These are phyloP conservation scores for Artemisia annua DNA, from an alignment of 129 eudicot genomes.

Conservation along the genomic window DNA sequence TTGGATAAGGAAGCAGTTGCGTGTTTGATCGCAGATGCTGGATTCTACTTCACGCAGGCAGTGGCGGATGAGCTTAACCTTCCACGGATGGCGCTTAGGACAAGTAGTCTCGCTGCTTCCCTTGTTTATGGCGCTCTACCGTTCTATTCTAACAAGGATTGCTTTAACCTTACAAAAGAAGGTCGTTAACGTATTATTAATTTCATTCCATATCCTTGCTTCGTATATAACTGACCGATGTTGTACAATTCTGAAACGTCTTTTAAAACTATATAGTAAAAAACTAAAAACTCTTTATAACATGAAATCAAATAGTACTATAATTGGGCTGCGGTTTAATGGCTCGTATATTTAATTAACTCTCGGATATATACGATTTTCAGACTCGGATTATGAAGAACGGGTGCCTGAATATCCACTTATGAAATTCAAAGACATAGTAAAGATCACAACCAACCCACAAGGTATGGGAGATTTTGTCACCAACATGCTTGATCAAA, in stretches of 20 bases:
- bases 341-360: too few species aligned
- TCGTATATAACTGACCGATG: neutral
- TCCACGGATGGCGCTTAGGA: conserved; percentile 45
- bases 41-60: conserved; percentile 31
- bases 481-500: conserved; percentile 9
- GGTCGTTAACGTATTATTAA: conserved; percentile 9
- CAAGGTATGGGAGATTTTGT: conserved; percentile 12
- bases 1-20: conserved; percentile 27
- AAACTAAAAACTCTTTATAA: too few species aligned
- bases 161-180: conserved; percentile 30
- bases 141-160: conserved; percentile 17
- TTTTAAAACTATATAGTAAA: too few species aligned
- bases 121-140: conserved; percentile 30
- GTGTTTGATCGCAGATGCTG: conserved; percentile 62
- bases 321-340: too few species aligned
- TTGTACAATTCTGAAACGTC: neutral
- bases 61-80: conserved; percentile 44
- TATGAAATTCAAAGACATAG: conserved; percentile 43
- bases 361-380: neutral
- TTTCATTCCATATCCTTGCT: neutral
- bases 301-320: too few species aligned
- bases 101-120: conserved; percentile 31
- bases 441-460: conserved; percentile 32
- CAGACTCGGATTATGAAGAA: conserved; percentile 27
- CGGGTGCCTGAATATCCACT: conserved; percentile 37